These are phyloP conservation scores for Phylloporus scabripes DNA, from an alignment of 768 basidiomycete genomes.

Conservation along the genomic window DNA sequence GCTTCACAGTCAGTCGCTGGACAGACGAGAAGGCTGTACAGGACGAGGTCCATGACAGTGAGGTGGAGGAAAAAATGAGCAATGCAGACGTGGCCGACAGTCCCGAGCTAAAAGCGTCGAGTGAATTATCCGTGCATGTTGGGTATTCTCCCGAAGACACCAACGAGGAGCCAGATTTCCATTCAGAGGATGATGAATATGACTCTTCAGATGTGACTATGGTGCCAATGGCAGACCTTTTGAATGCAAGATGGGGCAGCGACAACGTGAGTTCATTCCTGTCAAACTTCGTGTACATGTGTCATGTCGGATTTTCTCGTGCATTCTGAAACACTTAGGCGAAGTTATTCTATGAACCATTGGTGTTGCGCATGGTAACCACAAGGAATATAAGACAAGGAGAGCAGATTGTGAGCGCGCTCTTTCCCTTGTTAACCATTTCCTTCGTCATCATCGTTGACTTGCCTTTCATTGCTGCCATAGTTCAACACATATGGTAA, in stretches of 20 bases:
- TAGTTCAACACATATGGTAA: conserved; percentile 97
- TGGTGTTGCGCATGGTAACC: conserved; percentile 69
- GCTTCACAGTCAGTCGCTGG: conserved; percentile 77
- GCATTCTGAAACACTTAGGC: conserved; percentile 44
- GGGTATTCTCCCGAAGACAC: conserved; percentile 17
- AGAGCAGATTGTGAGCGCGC: conserved; percentile 74
- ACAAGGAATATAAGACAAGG: conserved; percentile 70
- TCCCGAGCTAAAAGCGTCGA: conserved; percentile 4
- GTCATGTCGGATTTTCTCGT: background rate
- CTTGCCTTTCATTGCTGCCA: background rate
- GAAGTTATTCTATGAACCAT: conserved; percentile 75
- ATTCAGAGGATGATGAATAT: conserved; percentile 40
- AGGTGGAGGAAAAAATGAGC: conserved; percentile 34
- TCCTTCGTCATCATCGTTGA: background rate
- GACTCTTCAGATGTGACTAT: conserved; percentile 70
- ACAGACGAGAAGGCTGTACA: background rate
- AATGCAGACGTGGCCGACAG: conserved; percentile 31
- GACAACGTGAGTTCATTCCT: conserved; percentile 63
- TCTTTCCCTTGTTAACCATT: background rate
- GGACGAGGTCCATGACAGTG: conserved; percentile 8
- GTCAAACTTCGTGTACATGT: background rate
- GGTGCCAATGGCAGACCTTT: conserved; percentile 95
- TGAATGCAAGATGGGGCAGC: conserved; percentile 81
- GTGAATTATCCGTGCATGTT: conserved; percentile 28
- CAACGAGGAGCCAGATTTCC: conserved; percentile 35